Evolutionary conservation across 2,329 filamentous ascomycete genomes (phyloP).

Genomic region (Allantophomopsis lycopodina): DNA sequence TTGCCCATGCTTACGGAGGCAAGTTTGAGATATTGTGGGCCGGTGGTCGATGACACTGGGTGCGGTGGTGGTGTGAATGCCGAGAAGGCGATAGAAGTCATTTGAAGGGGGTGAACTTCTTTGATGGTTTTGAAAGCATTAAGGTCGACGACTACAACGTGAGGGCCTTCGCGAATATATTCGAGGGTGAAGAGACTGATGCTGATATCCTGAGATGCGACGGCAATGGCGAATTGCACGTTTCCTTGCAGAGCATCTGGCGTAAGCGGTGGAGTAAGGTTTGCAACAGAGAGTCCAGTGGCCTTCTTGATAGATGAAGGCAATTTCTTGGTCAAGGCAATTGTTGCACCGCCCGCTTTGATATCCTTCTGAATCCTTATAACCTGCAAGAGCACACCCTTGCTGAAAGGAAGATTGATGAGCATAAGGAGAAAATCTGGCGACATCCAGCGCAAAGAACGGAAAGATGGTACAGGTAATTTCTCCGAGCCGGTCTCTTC

Average conservation of each 20-base stretch:
- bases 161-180: slow-evolving; percentile 33
- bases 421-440: slow-evolving; percentile 42
- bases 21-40: slow-evolving; percentile 16
- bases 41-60: slow-evolving; percentile 14
- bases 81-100: slow-evolving; percentile 46
- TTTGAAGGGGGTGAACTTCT: slow-evolving; percentile 39
- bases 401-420: slow-evolving; percentile 42
- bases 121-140: slow-evolving; percentile 37
- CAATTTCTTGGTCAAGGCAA: slow-evolving; percentile 41
- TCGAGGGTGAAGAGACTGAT: slow-evolving; percentile 69
- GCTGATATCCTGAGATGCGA: slow-evolving; percentile 68
- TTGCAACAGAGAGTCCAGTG: slow-evolving; percentile 64
- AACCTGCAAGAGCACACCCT: slow-evolving; percentile 41
- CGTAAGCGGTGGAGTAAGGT: slow-evolving; percentile 42
- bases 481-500: slow-evolving; percentile 20
- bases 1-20: slow-evolving; percentile 19
- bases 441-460: slow-evolving; percentile 44
- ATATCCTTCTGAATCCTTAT: slow-evolving; percentile 24
- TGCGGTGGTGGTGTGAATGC: slow-evolving; percentile 16
- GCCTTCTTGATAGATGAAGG: slow-evolving; percentile 59
- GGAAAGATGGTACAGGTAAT: slow-evolving; percentile 34
- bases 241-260: slow-evolving; percentile 38
- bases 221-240: slow-evolving; percentile 67
- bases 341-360: slow-evolving; percentile 24
- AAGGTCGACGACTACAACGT: slow-evolving; percentile 37